Evolutionary conservation across 106 monocot genomes (phyloP).

Genomic region (Dendrobium huoshanense): DNA sequence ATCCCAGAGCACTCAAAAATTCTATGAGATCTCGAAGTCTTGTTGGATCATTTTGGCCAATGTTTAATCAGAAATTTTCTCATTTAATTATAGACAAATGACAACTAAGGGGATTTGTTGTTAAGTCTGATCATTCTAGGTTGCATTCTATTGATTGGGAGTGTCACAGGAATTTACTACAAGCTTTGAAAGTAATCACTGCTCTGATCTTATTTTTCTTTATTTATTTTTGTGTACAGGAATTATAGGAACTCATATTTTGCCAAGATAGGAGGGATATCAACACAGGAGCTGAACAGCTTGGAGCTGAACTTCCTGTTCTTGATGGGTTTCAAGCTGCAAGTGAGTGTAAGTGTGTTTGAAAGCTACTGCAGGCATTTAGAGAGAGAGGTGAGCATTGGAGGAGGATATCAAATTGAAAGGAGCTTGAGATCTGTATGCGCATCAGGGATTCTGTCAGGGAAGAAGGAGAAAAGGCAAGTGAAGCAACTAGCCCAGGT

Average conservation of each 20-base stretch:
- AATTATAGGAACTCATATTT: constrained; percentile 62
- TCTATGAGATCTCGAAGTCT: too few species aligned
- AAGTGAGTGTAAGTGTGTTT: constrained; percentile 64
- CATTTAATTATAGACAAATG: too few species aligned
- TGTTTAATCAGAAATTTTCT: too few species aligned
- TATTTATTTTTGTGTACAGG: constrained; percentile 11
- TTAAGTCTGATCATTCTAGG: too few species aligned
- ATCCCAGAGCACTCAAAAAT: too few species aligned
- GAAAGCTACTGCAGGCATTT: constrained; percentile 77
- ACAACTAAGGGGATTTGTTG: too few species aligned
- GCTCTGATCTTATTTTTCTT: too few species aligned
- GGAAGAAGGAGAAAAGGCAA: constrained; percentile 10
- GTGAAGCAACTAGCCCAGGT: constrained; percentile 5
- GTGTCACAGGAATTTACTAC: too few species aligned
- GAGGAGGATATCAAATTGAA: constrained; percentile 77
- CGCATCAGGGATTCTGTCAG: constrained; percentile 19
- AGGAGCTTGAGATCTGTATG: constrained; percentile 44
- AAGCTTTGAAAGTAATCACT: too few species aligned
- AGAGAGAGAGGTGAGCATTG: constrained; percentile 79
- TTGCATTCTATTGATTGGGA: too few species aligned
- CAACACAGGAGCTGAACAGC: constrained; percentile 44
- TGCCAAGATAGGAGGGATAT: constrained; percentile 60
- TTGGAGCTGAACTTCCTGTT: constrained; percentile 76
- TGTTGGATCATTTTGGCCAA: too few species aligned
- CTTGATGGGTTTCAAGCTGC: constrained; percentile 65